These are phyloP conservation scores for Raddia guianensis DNA, from an alignment of 176 grass and related monocot genomes.

Conservation along the genomic window DNA sequence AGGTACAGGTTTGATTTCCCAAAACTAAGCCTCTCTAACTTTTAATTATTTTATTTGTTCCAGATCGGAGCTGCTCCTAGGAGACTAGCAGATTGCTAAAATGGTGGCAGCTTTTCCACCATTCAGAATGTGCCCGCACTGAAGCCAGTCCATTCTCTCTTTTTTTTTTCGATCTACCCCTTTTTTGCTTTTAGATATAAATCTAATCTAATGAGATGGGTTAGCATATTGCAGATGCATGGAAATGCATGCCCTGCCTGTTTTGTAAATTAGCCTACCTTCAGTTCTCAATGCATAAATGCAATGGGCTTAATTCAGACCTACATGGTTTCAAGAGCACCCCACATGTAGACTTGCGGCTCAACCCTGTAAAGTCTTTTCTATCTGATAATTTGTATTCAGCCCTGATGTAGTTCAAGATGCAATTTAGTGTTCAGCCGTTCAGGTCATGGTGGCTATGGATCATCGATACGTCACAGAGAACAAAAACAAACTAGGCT, in stretches of 20 bases:
- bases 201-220: constrained; percentile 47
- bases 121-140: constrained; percentile 29
- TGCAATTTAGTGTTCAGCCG: constrained; percentile 23
- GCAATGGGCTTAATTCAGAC: constrained; percentile 15
- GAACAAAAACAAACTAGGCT: constrained; percentile 25
- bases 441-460: neutral
- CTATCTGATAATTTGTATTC: constrained; percentile 18
- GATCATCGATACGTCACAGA: neutral
- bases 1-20: constrained; percentile 27
- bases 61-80: constrained; percentile 39
- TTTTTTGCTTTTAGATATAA: constrained; percentile 40
- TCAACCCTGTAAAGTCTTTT: constrained; percentile 20
- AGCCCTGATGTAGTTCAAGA: constrained; percentile 5
- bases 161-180: constrained; percentile 1
- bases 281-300: constrained; percentile 16
- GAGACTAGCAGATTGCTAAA: constrained; percentile 41
- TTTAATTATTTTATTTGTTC: constrained; percentile 2
- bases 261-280: constrained; percentile 69
- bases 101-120: constrained; percentile 4
- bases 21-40: constrained; percentile 17
- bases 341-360: neutral
- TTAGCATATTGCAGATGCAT: constrained; percentile 40
- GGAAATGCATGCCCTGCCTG: constrained; percentile 35
- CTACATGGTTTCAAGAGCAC: constrained; percentile 14
- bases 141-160: constrained; percentile 16